Evolutionary conservation across 164 flowering plant genomes (phyloP).

Genomic region (Stephania japonica): DNA sequence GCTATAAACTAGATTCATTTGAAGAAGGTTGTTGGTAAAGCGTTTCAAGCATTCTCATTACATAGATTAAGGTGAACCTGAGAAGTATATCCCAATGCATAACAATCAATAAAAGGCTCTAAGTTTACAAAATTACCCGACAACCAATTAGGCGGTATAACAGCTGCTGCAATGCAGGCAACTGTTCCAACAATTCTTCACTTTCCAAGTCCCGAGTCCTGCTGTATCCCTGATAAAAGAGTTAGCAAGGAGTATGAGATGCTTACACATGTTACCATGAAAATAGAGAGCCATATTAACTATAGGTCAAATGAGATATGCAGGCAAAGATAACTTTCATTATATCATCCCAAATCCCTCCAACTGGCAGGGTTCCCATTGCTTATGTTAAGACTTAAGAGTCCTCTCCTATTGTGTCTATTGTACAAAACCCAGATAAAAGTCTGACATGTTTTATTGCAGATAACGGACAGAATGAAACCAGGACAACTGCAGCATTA

Average conservation of each 20-base stretch:
- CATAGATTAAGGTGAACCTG: neutral
- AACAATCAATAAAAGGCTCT: neutral
- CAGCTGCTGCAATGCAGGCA: slow-evolving; percentile 91
- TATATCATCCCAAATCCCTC: neutral
- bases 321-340: neutral
- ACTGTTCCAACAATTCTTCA: slow-evolving; percentile 86
- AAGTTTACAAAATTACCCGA: slow-evolving; percentile 47
- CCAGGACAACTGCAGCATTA: no score
- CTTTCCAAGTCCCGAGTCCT: slow-evolving; percentile 82
- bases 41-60: neutral
- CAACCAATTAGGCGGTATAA: slow-evolving; percentile 94
- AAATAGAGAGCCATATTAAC: neutral
- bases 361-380: neutral
- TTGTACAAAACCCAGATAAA: neutral
- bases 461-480: no score
- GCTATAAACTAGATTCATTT: neutral
- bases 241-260: neutral
- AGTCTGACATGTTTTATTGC: neutral
- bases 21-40: neutral
- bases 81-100: neutral
- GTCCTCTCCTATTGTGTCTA: neutral
- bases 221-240: slow-evolving; percentile 65
- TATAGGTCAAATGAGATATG: neutral
- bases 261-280: neutral
- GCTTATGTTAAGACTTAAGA: neutral